phyloP scores from a whole-genome alignment of 306 rosid species.

The Corylus avellana region DNA sequence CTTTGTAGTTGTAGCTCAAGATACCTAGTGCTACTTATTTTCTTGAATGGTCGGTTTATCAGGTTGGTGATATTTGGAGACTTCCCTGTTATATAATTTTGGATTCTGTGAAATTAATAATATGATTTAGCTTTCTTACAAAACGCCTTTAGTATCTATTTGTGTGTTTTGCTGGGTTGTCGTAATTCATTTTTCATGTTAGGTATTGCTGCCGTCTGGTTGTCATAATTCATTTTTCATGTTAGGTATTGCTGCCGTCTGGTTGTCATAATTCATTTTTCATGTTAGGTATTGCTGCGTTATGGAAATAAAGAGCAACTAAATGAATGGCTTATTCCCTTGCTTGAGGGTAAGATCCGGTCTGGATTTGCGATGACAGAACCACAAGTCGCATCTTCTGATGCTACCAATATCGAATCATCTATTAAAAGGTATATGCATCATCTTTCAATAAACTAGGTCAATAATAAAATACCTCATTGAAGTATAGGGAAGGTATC shows the following conservation, averaged over 20 bases:
- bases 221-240: slow-evolving; percentile 24
- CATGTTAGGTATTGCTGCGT: slow-evolving; percentile 78
- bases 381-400: slow-evolving; percentile 91
- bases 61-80: not conserved
- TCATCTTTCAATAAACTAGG: slow-evolving; percentile 1
- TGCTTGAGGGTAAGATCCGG: slow-evolving; percentile 89
- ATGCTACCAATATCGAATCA: slow-evolving; percentile 89
- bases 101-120: not conserved
- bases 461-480: not conserved
- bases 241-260: slow-evolving; percentile 70
- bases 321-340: slow-evolving; percentile 85
- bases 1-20: not conserved
- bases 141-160: not conserved
- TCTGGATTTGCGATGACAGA: slow-evolving; percentile 98
- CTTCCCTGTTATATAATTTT: not conserved
- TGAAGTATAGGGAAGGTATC: not conserved
- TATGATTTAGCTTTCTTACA: not conserved
- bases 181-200: slow-evolving; percentile 29
- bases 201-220: slow-evolving; percentile 67
- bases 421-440: slow-evolving; percentile 71
- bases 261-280: slow-evolving; percentile 22
- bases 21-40: not conserved
- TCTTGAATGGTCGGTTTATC: not conserved
- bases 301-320: slow-evolving; percentile 80
- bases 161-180: not conserved